phyloP scores from a whole-genome alignment of 2,329 filamentous ascomycete genomes.

The Lecanicillium sp. region DNA sequence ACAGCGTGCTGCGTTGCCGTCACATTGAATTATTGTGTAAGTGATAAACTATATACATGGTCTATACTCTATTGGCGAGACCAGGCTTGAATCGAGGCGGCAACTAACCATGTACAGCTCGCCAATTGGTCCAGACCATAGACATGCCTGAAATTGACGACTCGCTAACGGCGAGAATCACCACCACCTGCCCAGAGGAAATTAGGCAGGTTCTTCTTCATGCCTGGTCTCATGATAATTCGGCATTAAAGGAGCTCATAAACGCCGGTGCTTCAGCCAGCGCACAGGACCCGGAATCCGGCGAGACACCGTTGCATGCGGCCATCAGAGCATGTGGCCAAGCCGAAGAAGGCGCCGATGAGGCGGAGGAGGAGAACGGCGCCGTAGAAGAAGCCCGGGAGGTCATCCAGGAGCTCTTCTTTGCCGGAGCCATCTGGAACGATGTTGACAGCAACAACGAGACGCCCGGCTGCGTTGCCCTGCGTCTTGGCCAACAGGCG shows the following conservation, averaged over 20 bases:
- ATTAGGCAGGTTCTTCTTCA: conserved; percentile 44
- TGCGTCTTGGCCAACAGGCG: conserved; percentile 56
- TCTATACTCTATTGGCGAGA: too few species aligned
- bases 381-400: conserved; percentile 54
- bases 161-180: conserved; percentile 45
- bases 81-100: too few species aligned
- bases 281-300: conserved; percentile 76
- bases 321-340: conserved; percentile 70
- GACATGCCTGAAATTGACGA: conserved; percentile 33
- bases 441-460: conserved; percentile 80
- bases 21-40: too few species aligned
- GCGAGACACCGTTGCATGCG: conserved; percentile 81
- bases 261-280: conserved; percentile 57
- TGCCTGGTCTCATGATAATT: conserved; percentile 54
- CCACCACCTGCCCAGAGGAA: conserved; percentile 41
- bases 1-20: too few species aligned
- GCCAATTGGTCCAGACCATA: too few species aligned
- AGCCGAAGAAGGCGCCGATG: conserved; percentile 16
- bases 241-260: conserved; percentile 62
- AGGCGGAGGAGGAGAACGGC: conserved; percentile 27
- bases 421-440: conserved; percentile 95
- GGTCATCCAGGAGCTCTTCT: conserved; percentile 67
- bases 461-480: conserved; percentile 84
- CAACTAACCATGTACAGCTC: too few species aligned
- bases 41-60: too few species aligned